Evolutionary conservation across 306 rosid species (phyloP).

Genomic region (Cicer judaicum): DNA sequence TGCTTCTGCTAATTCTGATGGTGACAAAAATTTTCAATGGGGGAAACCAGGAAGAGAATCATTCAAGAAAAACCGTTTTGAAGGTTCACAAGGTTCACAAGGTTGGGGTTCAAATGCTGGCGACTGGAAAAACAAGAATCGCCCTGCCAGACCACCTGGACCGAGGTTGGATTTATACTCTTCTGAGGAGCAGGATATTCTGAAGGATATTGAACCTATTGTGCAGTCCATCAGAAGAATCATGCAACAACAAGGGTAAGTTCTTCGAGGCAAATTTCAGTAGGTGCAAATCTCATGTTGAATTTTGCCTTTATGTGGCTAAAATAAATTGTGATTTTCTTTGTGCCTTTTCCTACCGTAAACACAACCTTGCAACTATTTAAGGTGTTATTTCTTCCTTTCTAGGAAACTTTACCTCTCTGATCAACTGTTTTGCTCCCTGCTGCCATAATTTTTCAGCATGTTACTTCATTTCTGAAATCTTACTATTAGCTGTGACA

Average conservation of each 20-base stretch:
- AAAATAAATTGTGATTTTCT: neutral
- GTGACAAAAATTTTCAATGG: conserved; percentile 58
- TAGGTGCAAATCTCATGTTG: neutral
- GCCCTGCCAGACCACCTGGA: conserved; percentile 67
- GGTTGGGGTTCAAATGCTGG: conserved; percentile 74
- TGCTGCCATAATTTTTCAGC: neutral
- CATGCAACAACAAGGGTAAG: conserved; percentile 88
- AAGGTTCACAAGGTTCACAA: conserved; percentile 70
- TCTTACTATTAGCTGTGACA: conserved; percentile 23
- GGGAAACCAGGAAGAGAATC: conserved; percentile 58
- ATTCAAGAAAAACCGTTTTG: conserved; percentile 59
- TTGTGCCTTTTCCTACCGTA: neutral
- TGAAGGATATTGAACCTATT: conserved; percentile 62
- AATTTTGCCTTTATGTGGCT: neutral
- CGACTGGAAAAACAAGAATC: conserved; percentile 65
- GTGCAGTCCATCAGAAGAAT: conserved; percentile 73
- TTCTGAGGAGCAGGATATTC: conserved; percentile 76
- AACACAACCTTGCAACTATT: conserved; percentile 18
- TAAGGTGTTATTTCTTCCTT: conserved; percentile 34
- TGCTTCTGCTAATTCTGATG: conserved; percentile 49
- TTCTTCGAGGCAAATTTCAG: conserved; percentile 20
- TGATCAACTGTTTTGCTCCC: conserved; percentile 28
- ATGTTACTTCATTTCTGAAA: neutral
- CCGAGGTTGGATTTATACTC: conserved; percentile 73
- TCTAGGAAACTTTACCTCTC: conserved; percentile 33